These are phyloP conservation scores for Mycosphaerella arachidis DNA, from an alignment of 2,329 filamentous ascomycete genomes.

Conservation along the genomic window DNA sequence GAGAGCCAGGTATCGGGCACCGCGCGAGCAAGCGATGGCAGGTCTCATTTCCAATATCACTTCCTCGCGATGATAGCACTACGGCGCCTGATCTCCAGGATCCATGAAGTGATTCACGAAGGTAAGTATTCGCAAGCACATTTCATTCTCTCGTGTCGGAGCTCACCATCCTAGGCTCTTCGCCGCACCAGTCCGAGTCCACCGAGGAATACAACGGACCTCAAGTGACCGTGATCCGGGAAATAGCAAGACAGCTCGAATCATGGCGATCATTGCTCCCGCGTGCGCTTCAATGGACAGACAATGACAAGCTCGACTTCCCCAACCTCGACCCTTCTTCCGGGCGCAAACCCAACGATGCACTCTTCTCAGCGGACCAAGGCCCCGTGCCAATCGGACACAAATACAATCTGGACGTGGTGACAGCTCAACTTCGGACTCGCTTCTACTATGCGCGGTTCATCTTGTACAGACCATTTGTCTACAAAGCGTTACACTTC, in stretches of 20 bases:
- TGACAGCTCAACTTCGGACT: constrained; percentile 54
- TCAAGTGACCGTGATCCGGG: constrained; percentile 44
- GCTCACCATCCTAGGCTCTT: constrained; percentile 15
- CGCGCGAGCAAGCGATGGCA: constrained; percentile 40
- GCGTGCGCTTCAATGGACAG: constrained; percentile 53
- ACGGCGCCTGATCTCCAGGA: constrained; percentile 49
- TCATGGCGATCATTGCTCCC: constrained; percentile 57
- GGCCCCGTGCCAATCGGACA: constrained; percentile 44
- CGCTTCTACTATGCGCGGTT: constrained; percentile 58
- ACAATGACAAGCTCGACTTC: constrained; percentile 47
- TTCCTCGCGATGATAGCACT: constrained; percentile 59
- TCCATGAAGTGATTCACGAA: constrained; percentile 50
- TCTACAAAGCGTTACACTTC: constrained; percentile 58
- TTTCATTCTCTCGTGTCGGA: not conserved
- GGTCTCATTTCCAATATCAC: constrained; percentile 54
- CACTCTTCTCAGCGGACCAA: constrained; percentile 48
- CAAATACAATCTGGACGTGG: constrained; percentile 52
- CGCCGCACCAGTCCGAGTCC: constrained; percentile 25
- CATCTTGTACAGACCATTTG: constrained; percentile 54
- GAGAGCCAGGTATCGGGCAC: constrained; percentile 24
- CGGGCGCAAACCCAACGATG: constrained; percentile 25
- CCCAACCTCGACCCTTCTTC: constrained; percentile 28
- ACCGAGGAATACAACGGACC: constrained; percentile 36
- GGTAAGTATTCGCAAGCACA: constrained; percentile 38
- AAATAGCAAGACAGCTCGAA: constrained; percentile 52